Evolutionary conservation across 306 rosid species (phyloP).

Genomic region (Quillaja saponaria): DNA sequence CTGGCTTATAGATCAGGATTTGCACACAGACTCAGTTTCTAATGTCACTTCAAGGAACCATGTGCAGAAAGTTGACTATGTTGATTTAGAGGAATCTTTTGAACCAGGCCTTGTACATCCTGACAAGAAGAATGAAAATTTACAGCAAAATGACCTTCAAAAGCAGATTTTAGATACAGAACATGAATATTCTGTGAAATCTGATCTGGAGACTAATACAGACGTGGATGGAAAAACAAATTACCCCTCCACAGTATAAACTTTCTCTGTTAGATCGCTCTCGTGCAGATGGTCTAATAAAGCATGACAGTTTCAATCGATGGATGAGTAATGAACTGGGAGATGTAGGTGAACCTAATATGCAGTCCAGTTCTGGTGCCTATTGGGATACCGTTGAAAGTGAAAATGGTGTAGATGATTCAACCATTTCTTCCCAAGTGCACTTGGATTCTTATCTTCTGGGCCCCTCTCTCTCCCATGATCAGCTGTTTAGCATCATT

Average conservation of each 20-base stretch:
- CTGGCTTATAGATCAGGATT: conserved; percentile 45
- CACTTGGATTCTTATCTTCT: conserved; percentile 55
- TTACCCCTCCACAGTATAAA: conserved; percentile 33
- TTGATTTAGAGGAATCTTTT: conserved; percentile 37
- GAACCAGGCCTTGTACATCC: conserved; percentile 31
- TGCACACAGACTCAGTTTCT: conserved; percentile 30
- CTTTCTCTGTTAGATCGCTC: conserved; percentile 48
- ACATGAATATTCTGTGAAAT: conserved; percentile 30
- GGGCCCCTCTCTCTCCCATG: conserved; percentile 73
- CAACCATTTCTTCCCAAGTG: conserved; percentile 51
- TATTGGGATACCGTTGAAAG: conserved; percentile 71
- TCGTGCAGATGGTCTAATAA: conserved; percentile 57
- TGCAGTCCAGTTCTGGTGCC: conserved; percentile 52
- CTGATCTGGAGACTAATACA: conserved; percentile 41
- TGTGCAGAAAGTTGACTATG: conserved; percentile 40
- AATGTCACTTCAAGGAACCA: conserved; percentile 31
- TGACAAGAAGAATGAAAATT: conserved; percentile 33
- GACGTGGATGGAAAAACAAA: conserved; percentile 44
- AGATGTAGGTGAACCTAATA: conserved; percentile 64
- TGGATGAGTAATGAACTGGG: conserved; percentile 87
- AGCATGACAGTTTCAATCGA: conserved; percentile 77
- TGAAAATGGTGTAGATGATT: conserved; percentile 50
- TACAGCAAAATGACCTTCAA: conserved; percentile 35
- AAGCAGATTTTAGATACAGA: conserved; percentile 34
- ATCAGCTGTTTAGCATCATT: conserved; percentile 77